Evolutionary conservation across 202 grass and related monocot species (phyloP).

Genomic region (Sporobolus alterniflorus): DNA sequence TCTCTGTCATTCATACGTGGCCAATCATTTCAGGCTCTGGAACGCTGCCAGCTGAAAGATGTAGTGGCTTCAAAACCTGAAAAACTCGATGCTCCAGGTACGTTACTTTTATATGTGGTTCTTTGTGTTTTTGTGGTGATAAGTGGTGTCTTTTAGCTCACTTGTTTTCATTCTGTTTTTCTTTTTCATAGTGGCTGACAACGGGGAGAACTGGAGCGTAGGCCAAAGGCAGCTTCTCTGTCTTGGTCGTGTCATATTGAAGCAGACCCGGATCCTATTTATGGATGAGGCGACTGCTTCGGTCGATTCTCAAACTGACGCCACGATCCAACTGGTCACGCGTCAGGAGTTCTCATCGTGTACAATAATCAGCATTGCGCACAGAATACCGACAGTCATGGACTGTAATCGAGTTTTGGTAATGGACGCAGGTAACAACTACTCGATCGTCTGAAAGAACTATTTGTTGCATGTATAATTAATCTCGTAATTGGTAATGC

Average conservation of each 20-base stretch:
- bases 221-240: conserved; percentile 85
- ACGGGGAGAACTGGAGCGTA: conserved; percentile 83
- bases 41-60: conserved; percentile 78
- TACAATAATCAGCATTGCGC: conserved; percentile 84
- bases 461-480: neutral
- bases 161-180: conserved; percentile 1
- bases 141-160: neutral
- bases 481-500: neutral
- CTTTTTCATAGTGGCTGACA: conserved; percentile 60
- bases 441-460: neutral
- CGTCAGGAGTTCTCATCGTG: conserved; percentile 62
- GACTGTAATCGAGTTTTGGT: conserved; percentile 76
- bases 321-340: conserved; percentile 64
- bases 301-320: conserved; percentile 78
- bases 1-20: neutral
- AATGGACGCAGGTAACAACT: conserved; percentile 55
- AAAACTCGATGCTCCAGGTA: conserved; percentile 74
- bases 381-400: conserved; percentile 86
- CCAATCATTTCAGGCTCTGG: conserved; percentile 61
- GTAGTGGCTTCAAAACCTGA: conserved; percentile 67
- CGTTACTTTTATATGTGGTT: neutral
- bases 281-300: conserved; percentile 93
- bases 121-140: neutral
- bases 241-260: conserved; percentile 70
- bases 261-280: conserved; percentile 55